Evolutionary conservation across 805 yeast genomes (phyloP).

Genomic region (Yamadazyma ubonensis): DNA sequence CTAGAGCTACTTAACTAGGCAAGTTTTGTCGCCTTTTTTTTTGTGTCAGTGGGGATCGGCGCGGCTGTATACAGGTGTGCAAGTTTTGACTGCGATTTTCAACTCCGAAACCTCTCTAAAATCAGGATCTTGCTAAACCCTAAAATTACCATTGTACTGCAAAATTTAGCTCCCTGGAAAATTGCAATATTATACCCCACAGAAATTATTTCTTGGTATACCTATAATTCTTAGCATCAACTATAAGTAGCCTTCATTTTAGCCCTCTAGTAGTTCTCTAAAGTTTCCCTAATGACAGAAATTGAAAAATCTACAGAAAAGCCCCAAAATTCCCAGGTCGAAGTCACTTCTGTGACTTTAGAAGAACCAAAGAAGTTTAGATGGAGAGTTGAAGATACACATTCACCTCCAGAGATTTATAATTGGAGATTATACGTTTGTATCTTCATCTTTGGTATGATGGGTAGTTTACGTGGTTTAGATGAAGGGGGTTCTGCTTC

Average conservation of each 20-base stretch:
- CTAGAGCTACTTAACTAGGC: too few species aligned
- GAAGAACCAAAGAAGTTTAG: slow-evolving; percentile 6
- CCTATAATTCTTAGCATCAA: neutral
- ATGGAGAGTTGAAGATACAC: slow-evolving; percentile 19
- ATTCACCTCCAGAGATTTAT: slow-evolving; percentile 46
- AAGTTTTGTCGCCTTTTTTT: too few species aligned
- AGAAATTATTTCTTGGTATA: neutral
- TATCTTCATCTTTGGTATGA: slow-evolving; percentile 50
- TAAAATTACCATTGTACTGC: neutral
- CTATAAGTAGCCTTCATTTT: neutral
- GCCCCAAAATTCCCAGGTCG: neutral
- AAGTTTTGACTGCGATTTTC: neutral
- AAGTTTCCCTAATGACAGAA: slow-evolving; percentile 6
- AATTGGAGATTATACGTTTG: slow-evolving; percentile 46
- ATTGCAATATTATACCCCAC: slow-evolving; percentile 1
- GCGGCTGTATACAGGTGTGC: neutral
- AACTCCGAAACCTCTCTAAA: slow-evolving; percentile 3
- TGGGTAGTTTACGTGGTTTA: slow-evolving; percentile 57
- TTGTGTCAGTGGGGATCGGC: too few species aligned
- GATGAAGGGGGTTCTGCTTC: slow-evolving; percentile 57
- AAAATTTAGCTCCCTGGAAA: neutral
- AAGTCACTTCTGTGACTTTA: neutral
- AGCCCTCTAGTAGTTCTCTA: neutral
- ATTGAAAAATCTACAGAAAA: slow-evolving; percentile 5
- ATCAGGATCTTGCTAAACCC: neutral